These are phyloP conservation scores for Ogataea paraovalis DNA, from an alignment of 805 yeast species.

Conservation along the genomic window DNA sequence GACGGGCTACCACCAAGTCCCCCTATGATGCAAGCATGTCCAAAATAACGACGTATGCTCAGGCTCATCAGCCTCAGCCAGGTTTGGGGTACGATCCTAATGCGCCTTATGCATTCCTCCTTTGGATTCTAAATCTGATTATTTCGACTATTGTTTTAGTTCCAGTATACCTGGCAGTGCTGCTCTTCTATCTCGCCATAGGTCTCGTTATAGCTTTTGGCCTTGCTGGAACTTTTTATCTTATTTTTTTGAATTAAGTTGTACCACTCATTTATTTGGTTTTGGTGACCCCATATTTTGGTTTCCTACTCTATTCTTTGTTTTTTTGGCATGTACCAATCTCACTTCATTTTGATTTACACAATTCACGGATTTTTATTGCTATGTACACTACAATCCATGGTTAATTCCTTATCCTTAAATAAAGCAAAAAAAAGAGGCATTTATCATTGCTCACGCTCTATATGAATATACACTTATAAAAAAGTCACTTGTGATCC, in stretches of 20 bases:
- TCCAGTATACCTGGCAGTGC: background rate
- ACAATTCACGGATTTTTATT: background rate
- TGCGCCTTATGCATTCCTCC: background rate
- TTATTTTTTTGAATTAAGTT: background rate
- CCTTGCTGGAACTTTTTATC: background rate
- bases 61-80: background rate
- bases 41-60: background rate
- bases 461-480: background rate
- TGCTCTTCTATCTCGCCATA: background rate
- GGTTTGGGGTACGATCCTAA: background rate
- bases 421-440: too few species aligned
- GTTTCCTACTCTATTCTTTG: too few species aligned
- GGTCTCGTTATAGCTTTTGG: background rate
- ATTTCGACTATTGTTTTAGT: background rate
- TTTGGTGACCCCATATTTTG: too few species aligned
- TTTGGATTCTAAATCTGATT: background rate
- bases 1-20: background rate
- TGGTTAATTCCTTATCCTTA: too few species aligned
- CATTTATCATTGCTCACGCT: too few species aligned
- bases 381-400: background rate
- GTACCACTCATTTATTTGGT: background rate
- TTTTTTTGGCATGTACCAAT: too few species aligned
- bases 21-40: background rate
- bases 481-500: conserved; percentile 4
- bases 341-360: too few species aligned